Evolutionary conservation across 139 green algal species (phyloP).

Genomic region (Asterochloris sp.): DNA sequence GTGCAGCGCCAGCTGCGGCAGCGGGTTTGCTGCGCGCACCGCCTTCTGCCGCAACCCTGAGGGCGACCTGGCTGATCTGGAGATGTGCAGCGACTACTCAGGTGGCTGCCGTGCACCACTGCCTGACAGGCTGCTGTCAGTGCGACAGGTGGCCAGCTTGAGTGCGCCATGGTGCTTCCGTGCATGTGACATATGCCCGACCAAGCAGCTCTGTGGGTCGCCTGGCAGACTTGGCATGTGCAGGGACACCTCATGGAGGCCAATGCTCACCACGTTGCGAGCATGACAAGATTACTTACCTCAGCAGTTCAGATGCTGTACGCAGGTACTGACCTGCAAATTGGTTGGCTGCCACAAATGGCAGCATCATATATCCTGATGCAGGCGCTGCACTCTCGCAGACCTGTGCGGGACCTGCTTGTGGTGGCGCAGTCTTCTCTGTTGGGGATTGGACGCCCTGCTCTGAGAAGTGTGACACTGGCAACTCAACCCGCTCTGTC

Average conservation of each 20-base stretch:
- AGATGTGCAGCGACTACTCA: slow-evolving; percentile 7
- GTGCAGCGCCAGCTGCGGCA: slow-evolving; percentile 16
- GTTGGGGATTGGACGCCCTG: slow-evolving; percentile 31
- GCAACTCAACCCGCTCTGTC: slow-evolving; percentile 19
- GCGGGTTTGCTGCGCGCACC: neutral
- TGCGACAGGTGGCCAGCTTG: too few relatives aligned
- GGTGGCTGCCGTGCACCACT: neutral
- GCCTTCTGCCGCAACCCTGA: slow-evolving; percentile 14
- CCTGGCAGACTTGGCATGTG: too few relatives aligned
- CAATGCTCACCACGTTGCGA: too few relatives aligned
- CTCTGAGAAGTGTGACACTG: slow-evolving; percentile 37
- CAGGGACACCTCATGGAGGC: too few relatives aligned
- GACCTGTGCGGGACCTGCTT: slow-evolving; percentile 5
- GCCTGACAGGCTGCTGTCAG: too few relatives aligned
- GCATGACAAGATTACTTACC: too few relatives aligned
- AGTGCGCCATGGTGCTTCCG: too few relatives aligned
- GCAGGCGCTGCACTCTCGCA: slow-evolving; percentile 12
- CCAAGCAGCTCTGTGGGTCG: too few relatives aligned
- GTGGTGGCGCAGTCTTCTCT: neutral
- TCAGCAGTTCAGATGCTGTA: too few relatives aligned
- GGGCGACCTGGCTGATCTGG: neutral
- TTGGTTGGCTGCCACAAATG: too few relatives aligned
- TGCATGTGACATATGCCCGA: too few relatives aligned
- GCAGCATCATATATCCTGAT: neutral
- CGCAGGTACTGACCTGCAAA: too few relatives aligned